Conservation (phyloP, 257 asterid genomes). For the Verbascum thapsus region DNA sequence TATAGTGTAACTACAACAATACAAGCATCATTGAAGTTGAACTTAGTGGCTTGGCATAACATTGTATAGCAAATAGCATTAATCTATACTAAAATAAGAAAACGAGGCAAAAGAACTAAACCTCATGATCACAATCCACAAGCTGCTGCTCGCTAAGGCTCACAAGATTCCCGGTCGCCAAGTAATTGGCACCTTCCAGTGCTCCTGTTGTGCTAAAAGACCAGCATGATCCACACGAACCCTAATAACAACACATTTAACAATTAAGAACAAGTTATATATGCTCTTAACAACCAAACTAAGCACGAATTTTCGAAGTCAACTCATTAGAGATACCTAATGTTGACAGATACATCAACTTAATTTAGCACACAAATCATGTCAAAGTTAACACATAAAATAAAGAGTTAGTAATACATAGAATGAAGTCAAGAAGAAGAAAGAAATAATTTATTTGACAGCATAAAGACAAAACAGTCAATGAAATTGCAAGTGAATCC, state of each 20-base stretch:
- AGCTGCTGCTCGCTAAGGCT: slow-evolving; percentile 87
- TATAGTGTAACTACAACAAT: not conserved
- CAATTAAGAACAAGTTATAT: not conserved
- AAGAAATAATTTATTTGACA: too few relatives aligned
- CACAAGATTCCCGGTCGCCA: slow-evolving; percentile 69
- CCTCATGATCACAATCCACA: slow-evolving; percentile 88
- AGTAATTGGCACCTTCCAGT: slow-evolving; percentile 70
- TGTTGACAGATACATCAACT: not conserved
- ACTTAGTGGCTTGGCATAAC: not conserved
- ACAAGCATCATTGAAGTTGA: too few relatives aligned
- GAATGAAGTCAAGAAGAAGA: too few relatives aligned
- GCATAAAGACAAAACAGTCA: too few relatives aligned
- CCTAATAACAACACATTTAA: slow-evolving; percentile 41
- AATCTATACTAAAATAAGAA: not conserved
- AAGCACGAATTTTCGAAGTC: slow-evolving; percentile 10
- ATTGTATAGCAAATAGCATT: too few relatives aligned
- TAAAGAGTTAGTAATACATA: too few relatives aligned
- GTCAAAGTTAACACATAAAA: not conserved
- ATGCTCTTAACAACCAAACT: slow-evolving; percentile 4
- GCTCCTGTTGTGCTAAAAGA: slow-evolving; percentile 84
- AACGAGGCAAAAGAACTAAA: slow-evolving; percentile 14
- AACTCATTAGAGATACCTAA: slow-evolving; percentile 1
- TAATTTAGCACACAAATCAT: not conserved
- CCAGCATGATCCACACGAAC: slow-evolving; percentile 89
- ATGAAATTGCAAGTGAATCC: not conserved